Evolutionary conservation across 2,329 filamentous ascomycete genomes (phyloP).

Genomic region (Trichoderma aggressivum): DNA sequence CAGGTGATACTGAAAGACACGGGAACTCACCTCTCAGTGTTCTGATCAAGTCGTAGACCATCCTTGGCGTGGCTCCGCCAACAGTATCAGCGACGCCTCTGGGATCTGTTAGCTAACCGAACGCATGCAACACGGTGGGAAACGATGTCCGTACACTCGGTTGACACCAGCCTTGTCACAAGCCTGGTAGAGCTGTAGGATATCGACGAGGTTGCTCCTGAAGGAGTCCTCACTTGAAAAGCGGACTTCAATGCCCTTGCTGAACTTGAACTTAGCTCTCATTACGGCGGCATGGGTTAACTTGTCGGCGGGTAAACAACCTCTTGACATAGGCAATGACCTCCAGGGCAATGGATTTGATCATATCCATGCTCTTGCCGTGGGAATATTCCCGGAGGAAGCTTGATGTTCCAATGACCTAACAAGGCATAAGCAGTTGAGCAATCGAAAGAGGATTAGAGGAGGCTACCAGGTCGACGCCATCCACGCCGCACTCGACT

Average conservation of each 20-base stretch:
- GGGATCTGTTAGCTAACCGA: background rate
- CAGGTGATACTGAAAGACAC: background rate
- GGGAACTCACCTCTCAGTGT: constrained; percentile 58
- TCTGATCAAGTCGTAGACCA: constrained; percentile 84
- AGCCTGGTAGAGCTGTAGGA: constrained; percentile 76
- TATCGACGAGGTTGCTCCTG: constrained; percentile 61
- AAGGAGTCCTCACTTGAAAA: constrained; percentile 63
- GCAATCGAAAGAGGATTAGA: background rate
- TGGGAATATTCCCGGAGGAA: constrained; percentile 82
- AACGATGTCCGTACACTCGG: constrained; percentile 51
- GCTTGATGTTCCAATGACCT: constrained; percentile 70
- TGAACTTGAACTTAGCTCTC: constrained; percentile 25
- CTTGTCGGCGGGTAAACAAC: background rate
- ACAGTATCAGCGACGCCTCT: constrained; percentile 56
- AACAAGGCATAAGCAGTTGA: background rate
- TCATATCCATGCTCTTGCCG: constrained; percentile 85
- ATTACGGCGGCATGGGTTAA: background rate
- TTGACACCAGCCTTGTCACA: constrained; percentile 81
- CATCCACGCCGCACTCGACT: constrained; percentile 52
- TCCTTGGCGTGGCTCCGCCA: constrained; percentile 75
- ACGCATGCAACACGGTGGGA: background rate
- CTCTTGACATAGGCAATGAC: constrained; percentile 79
- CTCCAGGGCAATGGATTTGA: constrained; percentile 70
- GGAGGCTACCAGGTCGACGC: constrained; percentile 58
- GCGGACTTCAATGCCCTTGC: constrained; percentile 34